phyloP scores from a whole-genome alignment of 768 basidiomycete species.

The Russula vinacea region DNA sequence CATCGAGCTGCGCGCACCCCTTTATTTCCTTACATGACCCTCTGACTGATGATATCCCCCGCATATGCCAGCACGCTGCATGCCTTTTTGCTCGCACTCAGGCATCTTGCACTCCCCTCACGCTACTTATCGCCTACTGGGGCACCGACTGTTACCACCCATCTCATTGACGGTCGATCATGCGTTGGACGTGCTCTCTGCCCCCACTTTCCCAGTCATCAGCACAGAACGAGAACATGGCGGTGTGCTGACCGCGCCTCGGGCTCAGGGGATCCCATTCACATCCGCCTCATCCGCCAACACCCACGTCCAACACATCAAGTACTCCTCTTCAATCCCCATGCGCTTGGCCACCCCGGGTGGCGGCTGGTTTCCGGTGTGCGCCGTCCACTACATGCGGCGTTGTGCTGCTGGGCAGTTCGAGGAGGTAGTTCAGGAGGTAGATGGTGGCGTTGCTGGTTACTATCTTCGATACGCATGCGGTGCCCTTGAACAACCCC shows the following conservation, averaged over 20 bases:
- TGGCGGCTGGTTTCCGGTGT: conserved; percentile 40
- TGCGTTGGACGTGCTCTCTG: conserved; percentile 37
- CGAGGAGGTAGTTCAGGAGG: conserved; percentile 42
- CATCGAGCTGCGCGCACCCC: no score
- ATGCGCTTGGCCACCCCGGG: conserved; percentile 42
- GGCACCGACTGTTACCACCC: background rate
- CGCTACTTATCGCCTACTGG: no score
- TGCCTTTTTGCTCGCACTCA: no score
- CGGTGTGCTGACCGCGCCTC: conserved; percentile 46
- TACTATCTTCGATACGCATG: no score
- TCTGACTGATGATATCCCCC: no score
- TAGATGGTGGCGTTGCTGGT: conserved; percentile 37
- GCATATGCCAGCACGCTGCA: no score
- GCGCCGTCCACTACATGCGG: conserved; percentile 45
- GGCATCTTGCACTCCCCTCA: no score
- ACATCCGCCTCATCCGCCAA: conserved; percentile 27
- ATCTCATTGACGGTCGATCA: conserved; percentile 33
- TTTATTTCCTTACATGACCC: no score
- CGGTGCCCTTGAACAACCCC: no score
- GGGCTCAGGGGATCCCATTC: conserved; percentile 25
- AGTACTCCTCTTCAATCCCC: conserved; percentile 47
- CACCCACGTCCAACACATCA: conserved; percentile 41
- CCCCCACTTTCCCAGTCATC: conserved; percentile 56
- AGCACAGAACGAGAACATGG: conserved; percentile 52
- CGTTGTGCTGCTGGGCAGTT: conserved; percentile 25